Conservation (phyloP, 1,139 yeast genomes). For the Geotrichum carabidarum region DNA sequence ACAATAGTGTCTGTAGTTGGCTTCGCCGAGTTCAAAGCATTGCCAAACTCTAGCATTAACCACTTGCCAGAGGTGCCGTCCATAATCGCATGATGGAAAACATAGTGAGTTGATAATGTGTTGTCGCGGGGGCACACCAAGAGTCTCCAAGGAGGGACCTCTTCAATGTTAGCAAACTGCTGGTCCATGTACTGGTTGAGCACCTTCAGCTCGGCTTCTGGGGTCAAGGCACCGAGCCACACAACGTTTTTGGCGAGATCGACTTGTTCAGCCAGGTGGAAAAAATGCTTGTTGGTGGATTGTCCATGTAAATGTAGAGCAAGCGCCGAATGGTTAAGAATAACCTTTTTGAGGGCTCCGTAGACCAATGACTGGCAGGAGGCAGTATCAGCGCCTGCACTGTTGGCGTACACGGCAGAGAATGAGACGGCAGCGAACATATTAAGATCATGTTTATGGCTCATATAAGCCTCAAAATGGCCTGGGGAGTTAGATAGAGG, state of each 20-base stretch:
- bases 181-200: neutral
- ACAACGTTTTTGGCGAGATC: constrained; percentile 9
- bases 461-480: constrained; percentile 1
- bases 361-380: neutral
- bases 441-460: constrained; percentile 9
- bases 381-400: neutral
- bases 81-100: constrained; percentile 16
- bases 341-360: neutral
- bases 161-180: constrained; percentile 2
- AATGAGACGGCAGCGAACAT: constrained; percentile 4
- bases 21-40: constrained; percentile 1
- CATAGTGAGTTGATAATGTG: constrained; percentile 3
- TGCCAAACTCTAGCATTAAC: constrained; percentile 1
- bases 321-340: constrained; percentile 5
- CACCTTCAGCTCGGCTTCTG: neutral
- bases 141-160: constrained; percentile 18
- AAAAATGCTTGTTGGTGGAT: neutral
- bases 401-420: constrained; percentile 4
- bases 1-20: neutral
- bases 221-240: neutral
- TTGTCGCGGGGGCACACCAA: constrained; percentile 4
- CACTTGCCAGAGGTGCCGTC: constrained; percentile 19
- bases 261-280: constrained; percentile 1
- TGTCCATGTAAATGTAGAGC: neutral
- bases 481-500: neutral